Base-by-base conservation (phyloP, 1,284 basidiomycete genomes). In the Sporisorium reilianum region DNA sequence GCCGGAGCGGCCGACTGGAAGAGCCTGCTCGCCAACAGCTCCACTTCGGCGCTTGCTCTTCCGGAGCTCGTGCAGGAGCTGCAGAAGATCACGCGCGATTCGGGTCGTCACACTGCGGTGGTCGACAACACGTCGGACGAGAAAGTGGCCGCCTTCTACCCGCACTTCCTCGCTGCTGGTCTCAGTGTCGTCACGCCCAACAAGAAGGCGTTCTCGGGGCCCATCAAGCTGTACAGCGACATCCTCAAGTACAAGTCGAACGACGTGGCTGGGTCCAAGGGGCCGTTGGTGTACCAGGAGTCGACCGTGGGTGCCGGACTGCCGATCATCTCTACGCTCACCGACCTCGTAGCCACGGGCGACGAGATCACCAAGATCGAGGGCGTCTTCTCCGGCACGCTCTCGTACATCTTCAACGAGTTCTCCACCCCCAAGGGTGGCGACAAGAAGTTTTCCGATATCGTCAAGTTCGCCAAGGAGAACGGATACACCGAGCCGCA, bases 321-420 rank as follows among this genome's bases (percentile, higher is more conserved):
- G 70, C 96, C 96, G 34, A 91, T 99, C 81, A 90, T 99, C 52
- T 91, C 90, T 54, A 95, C 96, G 5, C 87, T 99, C 80, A 93
- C 93, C 83, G 96, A 98, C 85, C 86, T 99, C 56, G 89, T 99
- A 12, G 89, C 89, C 40, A 97, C 95, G 4, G 96, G 96, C 5
- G 97, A 99, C 85, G 91, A 93, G 81, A 86, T 89, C 55, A 84
- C 85, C 54, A 88, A 87, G 82, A 87, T 89, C 64, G 88, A 89
- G 80, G 89, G 89, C 34, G 93, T 96, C 42, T 91, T 96, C 85
- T 94, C 92, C 9, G 96, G 96, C 4, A 99, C 96, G 0, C 90
- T 99, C 87, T 94, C 92, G 84, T 99, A 99, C 87, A 98, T 99
- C 86, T 99, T 99, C 89, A 99, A 99, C 87, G 91, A 95, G 77